Conservation (phyloP, 2,329 filamentous ascomycete genomes). For the Lomentospora prolificans region DNA sequence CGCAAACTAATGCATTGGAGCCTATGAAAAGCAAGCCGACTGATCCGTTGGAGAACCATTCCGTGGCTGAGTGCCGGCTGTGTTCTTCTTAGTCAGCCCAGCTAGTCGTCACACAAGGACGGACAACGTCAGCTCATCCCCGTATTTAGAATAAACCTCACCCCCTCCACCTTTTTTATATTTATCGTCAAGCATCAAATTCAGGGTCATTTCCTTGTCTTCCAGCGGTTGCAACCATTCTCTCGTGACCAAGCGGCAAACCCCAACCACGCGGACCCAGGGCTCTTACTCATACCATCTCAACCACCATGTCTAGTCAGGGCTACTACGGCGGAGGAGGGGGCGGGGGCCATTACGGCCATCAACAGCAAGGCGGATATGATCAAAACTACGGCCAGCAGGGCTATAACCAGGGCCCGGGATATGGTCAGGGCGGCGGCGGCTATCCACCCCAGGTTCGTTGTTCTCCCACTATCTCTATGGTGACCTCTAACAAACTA, state of each 20-base stretch:
- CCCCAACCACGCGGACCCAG: no score
- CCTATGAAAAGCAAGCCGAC: no score
- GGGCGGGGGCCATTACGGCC: constrained; percentile 2
- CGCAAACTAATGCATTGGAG: no score
- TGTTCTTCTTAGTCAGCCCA: no score
- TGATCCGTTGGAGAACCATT: no score
- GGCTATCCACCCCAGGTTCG: constrained; percentile 18
- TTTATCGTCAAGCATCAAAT: no score
- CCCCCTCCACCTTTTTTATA: not conserved
- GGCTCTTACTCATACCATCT: no score
- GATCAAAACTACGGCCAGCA: constrained; percentile 15
- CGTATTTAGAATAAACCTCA: not conserved
- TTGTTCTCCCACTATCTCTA: constrained; percentile 10
- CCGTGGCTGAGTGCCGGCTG: no score
- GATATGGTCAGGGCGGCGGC: constrained; percentile 13
- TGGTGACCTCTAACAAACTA: no score
- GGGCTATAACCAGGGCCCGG: constrained; percentile 14
- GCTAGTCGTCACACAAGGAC: not conserved
- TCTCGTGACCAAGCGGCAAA: no score
- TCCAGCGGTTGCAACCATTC: no score
- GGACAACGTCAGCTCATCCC: not conserved
- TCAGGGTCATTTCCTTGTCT: not conserved
- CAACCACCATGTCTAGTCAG: constrained; percentile 1
- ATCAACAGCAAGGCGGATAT: constrained; percentile 10
- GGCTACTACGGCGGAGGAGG: constrained; percentile 7